Base-by-base conservation (phyloP, 495 filamentous ascomycete species). In the Aspergillus sparsus region DNA sequence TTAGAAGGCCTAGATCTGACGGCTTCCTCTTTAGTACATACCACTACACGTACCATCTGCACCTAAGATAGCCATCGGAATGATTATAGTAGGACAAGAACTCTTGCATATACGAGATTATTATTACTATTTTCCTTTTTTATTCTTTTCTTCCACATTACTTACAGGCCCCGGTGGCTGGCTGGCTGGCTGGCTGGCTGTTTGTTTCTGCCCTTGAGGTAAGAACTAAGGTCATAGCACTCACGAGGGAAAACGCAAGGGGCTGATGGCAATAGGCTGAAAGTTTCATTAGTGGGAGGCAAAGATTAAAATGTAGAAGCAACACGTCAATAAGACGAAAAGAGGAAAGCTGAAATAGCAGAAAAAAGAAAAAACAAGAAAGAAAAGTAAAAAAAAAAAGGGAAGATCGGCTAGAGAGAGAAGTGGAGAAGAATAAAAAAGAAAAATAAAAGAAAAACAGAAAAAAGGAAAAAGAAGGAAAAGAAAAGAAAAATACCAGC, bases 181-280 rank as follows among this genome's bases (percentile, higher is more conserved):
- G 65, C 65, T 67, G 65, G 64, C 62, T 27, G 21, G 21, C 21
- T 27, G 63, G 21, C 18, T 31, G 9, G 31, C 41, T 15, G 41
- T 49, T n/a, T 49, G 9, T 31, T 50, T 32, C 5, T 18, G 7
- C 21, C 21, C 47, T 50, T 32, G 47, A 12, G 13, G 47, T 13
- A 32, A 18, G 47, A 32, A 50, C 47, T 13, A 58, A 60, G 53
- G 65, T 58, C 54, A 49, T 15, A 49, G 62, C 21, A 57, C 53
- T 69, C 69, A 71, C 65, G 65, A 70, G 69, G 57, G 58, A 52
- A 37, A 21, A 66, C 54, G 71, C 67, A 74, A 72, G 71, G 71
- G 71, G 60, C 21, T 50, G 34, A 18, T n/a, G 45, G 3, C 9
- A 12, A 47, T 12, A 9, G 16, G 45, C 31, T 41, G 46, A 36